Conservation (phyloP, 176 grass and related monocot species). For the Eleusine indica region DNA sequence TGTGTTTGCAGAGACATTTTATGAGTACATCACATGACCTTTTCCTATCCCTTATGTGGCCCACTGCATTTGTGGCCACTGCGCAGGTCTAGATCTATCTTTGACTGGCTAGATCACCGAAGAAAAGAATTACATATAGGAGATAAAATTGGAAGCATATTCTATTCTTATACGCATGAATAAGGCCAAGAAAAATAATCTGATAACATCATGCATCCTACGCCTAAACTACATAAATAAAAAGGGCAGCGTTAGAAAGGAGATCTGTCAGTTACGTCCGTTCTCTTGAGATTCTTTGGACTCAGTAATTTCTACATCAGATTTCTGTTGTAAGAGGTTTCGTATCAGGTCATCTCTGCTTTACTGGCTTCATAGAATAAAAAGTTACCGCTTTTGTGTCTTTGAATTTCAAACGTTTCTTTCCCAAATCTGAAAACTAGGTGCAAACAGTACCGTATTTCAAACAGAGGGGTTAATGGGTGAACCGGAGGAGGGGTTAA, state of each 20-base stretch:
- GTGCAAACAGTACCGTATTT: neutral
- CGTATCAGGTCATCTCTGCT: neutral
- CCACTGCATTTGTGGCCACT: conserved; percentile 57
- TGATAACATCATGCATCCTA: conserved; percentile 26
- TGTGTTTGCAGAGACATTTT: conserved; percentile 53
- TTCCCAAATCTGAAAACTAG: neutral
- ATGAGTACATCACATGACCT: conserved; percentile 68
- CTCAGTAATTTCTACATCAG: conserved; percentile 28
- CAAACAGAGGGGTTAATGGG: neutral
- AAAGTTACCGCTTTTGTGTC: neutral
- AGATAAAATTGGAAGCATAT: neutral
- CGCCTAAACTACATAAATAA: neutral
- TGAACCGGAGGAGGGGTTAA: too few species aligned
- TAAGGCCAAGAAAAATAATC: neutral
- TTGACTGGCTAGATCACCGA: conserved; percentile 49
- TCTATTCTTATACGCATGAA: neutral
- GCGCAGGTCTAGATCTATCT: conserved; percentile 64
- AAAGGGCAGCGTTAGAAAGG: neutral
- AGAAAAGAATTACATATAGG: neutral
- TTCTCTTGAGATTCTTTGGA: conserved; percentile 12
- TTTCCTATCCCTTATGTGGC: conserved; percentile 57
- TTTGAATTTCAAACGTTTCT: neutral
- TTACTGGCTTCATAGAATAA: neutral
- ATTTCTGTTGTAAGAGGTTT: neutral
- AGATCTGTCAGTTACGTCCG: neutral